Conservation (phyloP, 2,329 filamentous ascomycete species). For the Alternaria triticimaculans region DNA sequence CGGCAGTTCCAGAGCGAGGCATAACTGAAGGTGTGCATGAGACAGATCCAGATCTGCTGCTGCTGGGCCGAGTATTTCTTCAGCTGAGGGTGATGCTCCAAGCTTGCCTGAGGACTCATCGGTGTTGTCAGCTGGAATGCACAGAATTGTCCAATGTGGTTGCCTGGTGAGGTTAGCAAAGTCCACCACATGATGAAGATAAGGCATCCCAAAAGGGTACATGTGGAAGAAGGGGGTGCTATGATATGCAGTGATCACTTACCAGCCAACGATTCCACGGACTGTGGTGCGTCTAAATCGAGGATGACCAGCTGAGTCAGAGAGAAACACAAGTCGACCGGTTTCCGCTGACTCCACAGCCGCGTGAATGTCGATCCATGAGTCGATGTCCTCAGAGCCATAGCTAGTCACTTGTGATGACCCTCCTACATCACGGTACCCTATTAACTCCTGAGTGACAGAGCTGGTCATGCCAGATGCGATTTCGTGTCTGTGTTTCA, state of each 20-base stretch:
- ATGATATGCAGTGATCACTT: constrained; percentile 6
- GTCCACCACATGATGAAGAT: neutral
- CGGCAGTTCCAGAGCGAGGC: constrained; percentile 78
- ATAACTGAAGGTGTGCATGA: constrained; percentile 82
- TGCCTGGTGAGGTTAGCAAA: constrained; percentile 51
- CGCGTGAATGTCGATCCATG: constrained; percentile 94
- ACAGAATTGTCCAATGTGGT: constrained; percentile 90
- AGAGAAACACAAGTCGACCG: constrained; percentile 83
- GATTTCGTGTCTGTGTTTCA: constrained; percentile 94
- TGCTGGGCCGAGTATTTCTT: constrained; percentile 60
- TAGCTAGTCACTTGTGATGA: constrained; percentile 74
- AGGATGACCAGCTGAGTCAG: constrained; percentile 90
- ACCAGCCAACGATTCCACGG: constrained; percentile 89
- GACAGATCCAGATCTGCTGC: constrained; percentile 72
- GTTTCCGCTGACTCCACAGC: constrained; percentile 71
- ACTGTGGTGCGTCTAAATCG: constrained; percentile 89
- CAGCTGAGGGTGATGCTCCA: constrained; percentile 57
- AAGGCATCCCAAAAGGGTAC: neutral
- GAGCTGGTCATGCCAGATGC: constrained; percentile 92
- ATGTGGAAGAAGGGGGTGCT: too few relatives aligned
- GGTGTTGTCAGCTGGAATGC: constrained; percentile 79
- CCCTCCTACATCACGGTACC: constrained; percentile 63
- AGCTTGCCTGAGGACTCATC: constrained; percentile 54
- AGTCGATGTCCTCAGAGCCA: constrained; percentile 82
- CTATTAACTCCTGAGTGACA: constrained; percentile 90